Evolutionary conservation across 768 basidiomycete genomes (phyloP).

Genomic region (Lyophyllum atratum): DNA sequence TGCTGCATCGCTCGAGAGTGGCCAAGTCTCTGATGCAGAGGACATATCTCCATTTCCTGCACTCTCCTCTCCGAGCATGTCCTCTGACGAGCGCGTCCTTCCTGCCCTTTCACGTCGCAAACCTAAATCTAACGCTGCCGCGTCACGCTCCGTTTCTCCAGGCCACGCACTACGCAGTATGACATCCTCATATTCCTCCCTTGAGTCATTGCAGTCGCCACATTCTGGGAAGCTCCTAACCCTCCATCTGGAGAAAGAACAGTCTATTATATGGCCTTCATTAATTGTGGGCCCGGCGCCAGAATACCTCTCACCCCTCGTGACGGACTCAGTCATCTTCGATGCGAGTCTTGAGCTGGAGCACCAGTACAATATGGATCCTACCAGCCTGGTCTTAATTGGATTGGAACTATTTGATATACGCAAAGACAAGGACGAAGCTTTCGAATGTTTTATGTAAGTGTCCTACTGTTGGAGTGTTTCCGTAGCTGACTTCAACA

Average conservation of each 20-base stretch:
- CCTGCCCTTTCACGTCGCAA: slow-evolving; percentile 30
- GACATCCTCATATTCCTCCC: slow-evolving; percentile 76
- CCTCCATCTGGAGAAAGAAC: slow-evolving; percentile 78
- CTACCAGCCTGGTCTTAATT: slow-evolving; percentile 74
- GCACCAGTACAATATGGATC: slow-evolving; percentile 81
- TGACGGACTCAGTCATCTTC: slow-evolving; percentile 54
- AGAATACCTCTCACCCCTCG: slow-evolving; percentile 53
- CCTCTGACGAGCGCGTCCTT: slow-evolving; percentile 52
- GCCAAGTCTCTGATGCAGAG: slow-evolving; percentile 70
- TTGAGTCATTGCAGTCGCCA: slow-evolving; percentile 66
- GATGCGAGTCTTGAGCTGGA: slow-evolving; percentile 54
- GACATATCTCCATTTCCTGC: slow-evolving; percentile 61
- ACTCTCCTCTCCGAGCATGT: slow-evolving; percentile 61
- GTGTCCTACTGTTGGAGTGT: slow-evolving; percentile 27
- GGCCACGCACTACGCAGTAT: slow-evolving; percentile 55
- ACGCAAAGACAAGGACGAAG: slow-evolving; percentile 71
- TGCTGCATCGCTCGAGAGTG: slow-evolving; percentile 78
- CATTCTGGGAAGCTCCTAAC: slow-evolving; percentile 72
- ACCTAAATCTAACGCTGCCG: slow-evolving; percentile 28
- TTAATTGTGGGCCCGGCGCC: slow-evolving; percentile 77
- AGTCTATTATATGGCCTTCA: slow-evolving; percentile 82
- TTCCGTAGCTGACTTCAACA: slow-evolving; percentile 1
- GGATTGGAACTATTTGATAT: slow-evolving; percentile 76
- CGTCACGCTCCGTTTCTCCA: slow-evolving; percentile 60
- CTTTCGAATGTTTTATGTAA: slow-evolving; percentile 81